These are phyloP conservation scores for Suillus brevipes DNA, from an alignment of 768 basidiomycete species.

Conservation along the genomic window DNA sequence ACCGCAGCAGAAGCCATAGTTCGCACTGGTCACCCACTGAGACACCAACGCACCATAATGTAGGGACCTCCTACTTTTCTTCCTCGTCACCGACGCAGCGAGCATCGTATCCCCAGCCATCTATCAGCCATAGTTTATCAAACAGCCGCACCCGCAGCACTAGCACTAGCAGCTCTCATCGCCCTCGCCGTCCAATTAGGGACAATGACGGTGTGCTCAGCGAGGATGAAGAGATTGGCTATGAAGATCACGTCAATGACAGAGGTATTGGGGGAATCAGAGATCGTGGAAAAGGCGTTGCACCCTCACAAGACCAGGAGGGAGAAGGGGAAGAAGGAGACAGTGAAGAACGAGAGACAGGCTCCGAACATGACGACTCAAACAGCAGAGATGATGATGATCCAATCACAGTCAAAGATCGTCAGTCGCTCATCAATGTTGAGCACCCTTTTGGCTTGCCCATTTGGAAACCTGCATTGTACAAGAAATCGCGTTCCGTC, in stretches of 20 bases:
- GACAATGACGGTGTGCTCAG: conserved; percentile 48
- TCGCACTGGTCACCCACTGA: conserved; percentile 62
- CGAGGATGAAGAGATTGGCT: conserved; percentile 51
- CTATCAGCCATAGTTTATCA: conserved; percentile 50
- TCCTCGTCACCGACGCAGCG: conserved; percentile 48
- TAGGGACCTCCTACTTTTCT: conserved; percentile 68
- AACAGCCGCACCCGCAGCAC: conserved; percentile 55
- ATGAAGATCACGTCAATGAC: conserved; percentile 26
- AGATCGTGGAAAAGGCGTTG: conserved; percentile 44
- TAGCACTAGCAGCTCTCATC: conserved; percentile 60
- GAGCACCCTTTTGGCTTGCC: conserved; percentile 98
- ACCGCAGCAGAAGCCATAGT: conserved; percentile 49
- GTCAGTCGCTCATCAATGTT: conserved; percentile 98
- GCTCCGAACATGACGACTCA: conserved; percentile 11
- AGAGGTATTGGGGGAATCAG: conserved; percentile 31
- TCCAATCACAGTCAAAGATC: conserved; percentile 88
- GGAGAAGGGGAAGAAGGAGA: conserved; percentile 42
- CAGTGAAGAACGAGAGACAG: conserved; percentile 26
- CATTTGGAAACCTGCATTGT: conserved; percentile 99
- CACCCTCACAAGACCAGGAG: conserved; percentile 35
- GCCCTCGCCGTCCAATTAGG: conserved; percentile 43
- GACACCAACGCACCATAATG: conserved; percentile 63
- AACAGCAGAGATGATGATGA: conserved; percentile 57
- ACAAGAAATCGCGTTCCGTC: conserved; percentile 96
- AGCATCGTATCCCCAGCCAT: conserved; percentile 40